Evolutionary conservation across 2,329 filamentous ascomycete species (phyloP).

Genomic region (Trichophyton schoenleinii): DNA sequence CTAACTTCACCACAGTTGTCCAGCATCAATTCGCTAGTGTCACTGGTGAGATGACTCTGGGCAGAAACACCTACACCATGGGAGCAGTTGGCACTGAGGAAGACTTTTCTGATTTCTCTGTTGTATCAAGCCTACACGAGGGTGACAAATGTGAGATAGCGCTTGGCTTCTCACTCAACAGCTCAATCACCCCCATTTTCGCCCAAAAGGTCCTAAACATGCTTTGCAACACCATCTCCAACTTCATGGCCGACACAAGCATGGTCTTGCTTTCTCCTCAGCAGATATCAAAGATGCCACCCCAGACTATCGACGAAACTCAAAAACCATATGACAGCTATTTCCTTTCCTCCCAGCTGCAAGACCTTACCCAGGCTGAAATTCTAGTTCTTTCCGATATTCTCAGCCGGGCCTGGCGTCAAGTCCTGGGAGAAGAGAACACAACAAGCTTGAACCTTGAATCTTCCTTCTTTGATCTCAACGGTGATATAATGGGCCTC

Average conservation of each 20-base stretch:
- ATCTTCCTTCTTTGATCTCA: constrained; percentile 31
- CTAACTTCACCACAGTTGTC: constrained; percentile 30
- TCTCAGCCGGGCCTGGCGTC: constrained; percentile 29
- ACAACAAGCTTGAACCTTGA: constrained; percentile 23
- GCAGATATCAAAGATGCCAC: constrained; percentile 22
- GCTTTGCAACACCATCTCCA: constrained; percentile 28
- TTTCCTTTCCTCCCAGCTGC: constrained; percentile 26
- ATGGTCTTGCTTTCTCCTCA: constrained; percentile 23
- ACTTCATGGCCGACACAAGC: constrained; percentile 26
- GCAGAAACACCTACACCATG: constrained; percentile 28
- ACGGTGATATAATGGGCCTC: constrained; percentile 31
- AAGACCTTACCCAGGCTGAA: constrained; percentile 26
- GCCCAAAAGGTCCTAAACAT: constrained; percentile 28
- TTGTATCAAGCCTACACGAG: constrained; percentile 27
- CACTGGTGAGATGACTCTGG: constrained; percentile 26
- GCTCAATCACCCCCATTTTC: constrained; percentile 23
- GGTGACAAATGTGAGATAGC: constrained; percentile 24
- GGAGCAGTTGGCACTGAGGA: constrained; percentile 29
- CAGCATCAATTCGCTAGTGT: constrained; percentile 29
- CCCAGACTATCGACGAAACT: constrained; percentile 19
- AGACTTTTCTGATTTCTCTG: constrained; percentile 29
- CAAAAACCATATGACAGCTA: constrained; percentile 18
- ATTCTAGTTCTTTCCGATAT: constrained; percentile 30
- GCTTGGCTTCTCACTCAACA: constrained; percentile 28
- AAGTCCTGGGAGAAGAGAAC: constrained; percentile 23